Evolutionary conservation across 768 basidiomycete genomes (phyloP).

Genomic region (Pisolithus microcarpus): DNA sequence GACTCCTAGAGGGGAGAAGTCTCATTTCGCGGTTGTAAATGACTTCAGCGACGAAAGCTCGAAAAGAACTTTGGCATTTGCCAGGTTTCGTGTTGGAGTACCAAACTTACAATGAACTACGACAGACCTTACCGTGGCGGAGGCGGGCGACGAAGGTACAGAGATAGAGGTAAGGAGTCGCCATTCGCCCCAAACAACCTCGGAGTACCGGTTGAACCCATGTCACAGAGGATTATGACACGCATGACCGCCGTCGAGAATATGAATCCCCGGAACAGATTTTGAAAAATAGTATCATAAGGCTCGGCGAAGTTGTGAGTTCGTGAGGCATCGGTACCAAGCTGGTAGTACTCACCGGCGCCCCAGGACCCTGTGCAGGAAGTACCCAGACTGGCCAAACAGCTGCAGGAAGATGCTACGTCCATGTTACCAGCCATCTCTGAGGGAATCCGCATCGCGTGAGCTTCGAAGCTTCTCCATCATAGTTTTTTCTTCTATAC

Average conservation of each 20-base stretch:
- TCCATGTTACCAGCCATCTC: slow-evolving; percentile 57
- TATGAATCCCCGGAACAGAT: slow-evolving; percentile 70
- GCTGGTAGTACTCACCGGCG: slow-evolving; percentile 4
- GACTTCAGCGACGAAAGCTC: slow-evolving; percentile 4
- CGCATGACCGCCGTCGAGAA: slow-evolving; percentile 59
- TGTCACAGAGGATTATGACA: slow-evolving; percentile 50
- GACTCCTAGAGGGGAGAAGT: slow-evolving; percentile 3
- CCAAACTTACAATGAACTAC: slow-evolving; percentile 43
- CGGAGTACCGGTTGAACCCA: neutral
- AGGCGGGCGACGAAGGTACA: slow-evolving; percentile 40
- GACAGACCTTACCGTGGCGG: slow-evolving; percentile 43
- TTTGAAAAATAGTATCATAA: slow-evolving; percentile 58
- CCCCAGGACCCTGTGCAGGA: slow-evolving; percentile 65
- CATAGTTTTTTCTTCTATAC: neutral
- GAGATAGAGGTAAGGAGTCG: slow-evolving; percentile 42
- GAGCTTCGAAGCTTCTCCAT: neutral
- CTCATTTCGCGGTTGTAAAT: too few species aligned
- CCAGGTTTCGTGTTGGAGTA: slow-evolving; percentile 1
- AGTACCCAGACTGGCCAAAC: slow-evolving; percentile 55
- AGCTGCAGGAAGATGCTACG: slow-evolving; percentile 53
- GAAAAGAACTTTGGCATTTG: slow-evolving; percentile 3
- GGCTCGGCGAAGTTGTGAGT: slow-evolving; percentile 78
- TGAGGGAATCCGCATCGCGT: slow-evolving; percentile 74
- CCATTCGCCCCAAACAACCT: neutral
- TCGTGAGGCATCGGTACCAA: neutral